Evolutionary conservation across 2,329 filamentous ascomycete genomes (phyloP).

Genomic region (Sporothrix globosa): DNA sequence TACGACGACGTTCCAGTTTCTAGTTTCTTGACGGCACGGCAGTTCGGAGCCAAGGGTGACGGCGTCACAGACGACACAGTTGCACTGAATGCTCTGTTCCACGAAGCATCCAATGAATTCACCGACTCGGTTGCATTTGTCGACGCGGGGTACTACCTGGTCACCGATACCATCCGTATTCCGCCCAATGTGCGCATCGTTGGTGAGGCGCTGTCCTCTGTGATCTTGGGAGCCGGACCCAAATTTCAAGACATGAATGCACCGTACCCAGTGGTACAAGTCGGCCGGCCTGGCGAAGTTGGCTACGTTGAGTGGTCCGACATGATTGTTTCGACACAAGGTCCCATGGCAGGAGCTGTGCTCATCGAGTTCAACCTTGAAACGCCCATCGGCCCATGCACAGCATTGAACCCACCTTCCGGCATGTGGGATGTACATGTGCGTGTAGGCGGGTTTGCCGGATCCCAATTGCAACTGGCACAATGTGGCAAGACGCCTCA

Average conservation of each 20-base stretch:
- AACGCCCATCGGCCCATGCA: constrained; percentile 42
- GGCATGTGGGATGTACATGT: constrained; percentile 77
- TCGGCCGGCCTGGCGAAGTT: constrained; percentile 61
- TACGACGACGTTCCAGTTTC: constrained; percentile 64
- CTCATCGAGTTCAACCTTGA: constrained; percentile 75
- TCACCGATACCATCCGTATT: constrained; percentile 58
- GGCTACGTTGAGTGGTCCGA: constrained; percentile 73
- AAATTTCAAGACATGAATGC: constrained; percentile 60
- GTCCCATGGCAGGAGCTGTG: constrained; percentile 67
- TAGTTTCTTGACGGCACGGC: constrained; percentile 70
- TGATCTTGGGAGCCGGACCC: constrained; percentile 60
- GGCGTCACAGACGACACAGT: constrained; percentile 74
- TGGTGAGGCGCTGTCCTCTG: constrained; percentile 60
- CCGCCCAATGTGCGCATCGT: constrained; percentile 58
- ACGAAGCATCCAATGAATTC: constrained; percentile 43
- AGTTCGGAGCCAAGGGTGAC: constrained; percentile 70
- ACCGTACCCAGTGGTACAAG: constrained; percentile 66
- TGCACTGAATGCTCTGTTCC: constrained; percentile 60
- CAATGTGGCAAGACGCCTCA: constrained; percentile 63
- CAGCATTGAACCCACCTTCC: constrained; percentile 43
- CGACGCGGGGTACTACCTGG: constrained; percentile 64
- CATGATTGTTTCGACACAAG: constrained; percentile 70
- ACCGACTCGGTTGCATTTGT: constrained; percentile 59
- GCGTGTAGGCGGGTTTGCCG: constrained; percentile 71
- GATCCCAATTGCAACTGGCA: constrained; percentile 68